Evolutionary conservation across 768 basidiomycete genomes (phyloP), one percentile per base, ranked within the genome.

Genomic region (Russula ochroleuca): DNA sequence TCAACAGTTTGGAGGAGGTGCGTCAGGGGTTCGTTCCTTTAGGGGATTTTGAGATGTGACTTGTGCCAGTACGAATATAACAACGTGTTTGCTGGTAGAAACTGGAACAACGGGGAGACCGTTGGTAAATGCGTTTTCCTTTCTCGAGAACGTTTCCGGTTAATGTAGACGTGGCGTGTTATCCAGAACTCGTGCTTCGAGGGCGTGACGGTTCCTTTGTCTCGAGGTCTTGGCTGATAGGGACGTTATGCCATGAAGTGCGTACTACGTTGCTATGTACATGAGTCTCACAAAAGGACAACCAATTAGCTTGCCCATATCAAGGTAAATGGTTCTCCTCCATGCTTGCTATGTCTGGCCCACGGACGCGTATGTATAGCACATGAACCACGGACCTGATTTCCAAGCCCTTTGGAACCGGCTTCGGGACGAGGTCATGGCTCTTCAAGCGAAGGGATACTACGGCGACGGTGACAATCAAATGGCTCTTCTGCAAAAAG

Each of bases 1-100:
- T 93, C 33, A 93, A 92, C 69, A 88, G 85, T 65, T 77, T 93
- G 17, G 91, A 92, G 75, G 91, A 93, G 83, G 91, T 89, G 70
- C 57, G 72, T 68, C n/a, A 3, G 5, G 14, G n/a, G 23, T 67
- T 17, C 25, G 10, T 19, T 21, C 17, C 28, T 28, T 31, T 28
- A 33, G 38, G 10, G 10, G 33, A 37, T 33, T 21, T 17, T 25
- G 9, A 50, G 35, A 25, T 40, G 48, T 40, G 17, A 54, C 21
- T 19, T 11, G 2, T 23, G 28, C 19, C 69, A 92, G 90, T 92
- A 93, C 68, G 86, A 91, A 70, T 81, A 83, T 70, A 93, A 93
- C 70, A 69, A 68, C 15, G 88, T 93, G 7, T 93, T 93, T 73
- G 82, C 85, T 5, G 92, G 91, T 1, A 79, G 91, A 53, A 93